Base-by-base conservation (phyloP, 139 green algal genomes). In the Chlorella sp. region DNA sequence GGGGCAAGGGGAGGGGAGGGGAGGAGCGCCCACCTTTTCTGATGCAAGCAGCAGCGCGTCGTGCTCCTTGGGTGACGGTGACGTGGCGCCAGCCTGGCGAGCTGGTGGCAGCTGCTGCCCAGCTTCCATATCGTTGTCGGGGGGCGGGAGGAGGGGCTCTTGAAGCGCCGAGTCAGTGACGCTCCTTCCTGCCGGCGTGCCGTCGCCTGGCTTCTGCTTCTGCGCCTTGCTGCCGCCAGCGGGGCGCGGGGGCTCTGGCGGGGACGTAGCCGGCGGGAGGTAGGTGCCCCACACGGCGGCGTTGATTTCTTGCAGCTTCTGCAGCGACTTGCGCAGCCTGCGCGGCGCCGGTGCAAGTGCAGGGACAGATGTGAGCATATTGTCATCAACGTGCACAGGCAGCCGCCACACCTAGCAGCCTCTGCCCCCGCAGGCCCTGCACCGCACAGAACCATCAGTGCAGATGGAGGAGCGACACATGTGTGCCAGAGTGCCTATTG, bases 21-120 rank as follows among this genome's bases (percentile, higher is more conserved):
- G n/a, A n/a, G n/a, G n/a, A n/a, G n/a, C n/a, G n/a, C 82, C 14
- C 82, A 87, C 82, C 82, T 87, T 87, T 77, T 87, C 82, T 1
- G 57, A 87, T 36, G 76, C 53, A 34, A 87, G 61, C 61, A 76
- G 34, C 48, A 37, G 7, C 2, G 57, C 82, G 0, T 87, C 82
- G 18, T 34, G 53, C 61, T 77, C 79, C 26, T 26, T 40, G 9
- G 79, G 48, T 5, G 48, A 57, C 7, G 48, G 48, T 57, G 48
- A 57, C 48, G 48, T 57, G 48, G 34, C 79, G 79, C 28, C 40
- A 66, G 40, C 26, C 2, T 2, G 64, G 64, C 64, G 48, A 71
- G 64, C 64, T 71, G 79, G 37, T 40, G 66, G 79, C 79, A 66
- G 79, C 40, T 40, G 79, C 79, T 78, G 71, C 48, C 48, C 48